phyloP scores from a whole-genome alignment of 2,329 filamentous ascomycete species.

The Trichoderma guizhouense region DNA sequence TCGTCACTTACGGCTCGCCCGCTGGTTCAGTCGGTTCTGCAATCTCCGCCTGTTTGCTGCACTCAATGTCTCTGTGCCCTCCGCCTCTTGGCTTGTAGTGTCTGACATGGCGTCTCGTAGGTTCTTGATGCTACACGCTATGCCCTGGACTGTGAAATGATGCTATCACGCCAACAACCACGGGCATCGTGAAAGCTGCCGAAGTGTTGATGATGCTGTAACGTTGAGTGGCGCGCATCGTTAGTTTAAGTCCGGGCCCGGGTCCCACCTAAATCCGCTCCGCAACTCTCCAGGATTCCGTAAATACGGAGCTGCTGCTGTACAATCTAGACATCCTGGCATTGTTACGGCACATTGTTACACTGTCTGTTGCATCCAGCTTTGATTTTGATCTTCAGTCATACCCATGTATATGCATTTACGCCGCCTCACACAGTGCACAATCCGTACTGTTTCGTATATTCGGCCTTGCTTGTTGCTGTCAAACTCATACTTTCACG shows the following conservation, averaged over 20 bases:
- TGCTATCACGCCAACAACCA: neutral
- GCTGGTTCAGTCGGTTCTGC: conserved; percentile 20
- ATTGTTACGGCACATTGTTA: neutral
- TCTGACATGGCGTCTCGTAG: neutral
- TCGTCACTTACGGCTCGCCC: conserved; percentile 18
- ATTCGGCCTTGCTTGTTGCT: neutral
- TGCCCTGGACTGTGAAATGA: neutral
- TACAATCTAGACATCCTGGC: neutral
- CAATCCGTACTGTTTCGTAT: neutral
- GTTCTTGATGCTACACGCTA: neutral
- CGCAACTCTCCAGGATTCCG: neutral
- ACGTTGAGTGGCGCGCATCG: neutral
- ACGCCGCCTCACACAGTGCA: neutral
- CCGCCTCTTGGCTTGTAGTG: neutral
- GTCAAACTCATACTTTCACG: neutral
- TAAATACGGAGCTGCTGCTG: neutral
- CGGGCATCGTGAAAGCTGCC: neutral
- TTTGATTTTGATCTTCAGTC: neutral
- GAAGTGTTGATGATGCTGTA: neutral
- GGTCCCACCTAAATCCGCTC: conserved; percentile 3
- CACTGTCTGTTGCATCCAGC: neutral
- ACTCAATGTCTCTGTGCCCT: neutral
- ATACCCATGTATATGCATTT: neutral
- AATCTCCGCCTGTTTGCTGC: conserved; percentile 13
- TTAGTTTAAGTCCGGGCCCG: neutral